Conservation (phyloP, 441 rosid genomes). For the Viola pubescens region DNA sequence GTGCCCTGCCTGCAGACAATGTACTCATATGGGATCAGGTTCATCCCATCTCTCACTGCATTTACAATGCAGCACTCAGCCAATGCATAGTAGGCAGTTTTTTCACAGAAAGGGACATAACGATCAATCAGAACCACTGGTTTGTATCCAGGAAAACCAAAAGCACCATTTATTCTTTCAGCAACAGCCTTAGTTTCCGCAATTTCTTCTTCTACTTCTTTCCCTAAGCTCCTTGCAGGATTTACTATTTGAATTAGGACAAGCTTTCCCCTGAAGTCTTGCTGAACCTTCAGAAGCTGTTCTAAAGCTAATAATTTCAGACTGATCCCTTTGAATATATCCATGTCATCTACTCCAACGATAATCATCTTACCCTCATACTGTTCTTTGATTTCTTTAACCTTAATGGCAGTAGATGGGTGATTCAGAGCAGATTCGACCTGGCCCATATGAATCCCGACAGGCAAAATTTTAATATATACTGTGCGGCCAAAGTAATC, state of each 20-base stretch:
- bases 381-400: conserved; percentile 47
- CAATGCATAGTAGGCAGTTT: conserved; percentile 63
- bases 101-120: conserved; percentile 54
- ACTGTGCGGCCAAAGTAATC: conserved; percentile 74
- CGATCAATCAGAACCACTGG: conserved; percentile 76
- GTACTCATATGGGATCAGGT: conserved; percentile 70
- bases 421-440: conserved; percentile 55
- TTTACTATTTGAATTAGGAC: conserved; percentile 75
- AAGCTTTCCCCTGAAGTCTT: conserved; percentile 43
- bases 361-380: conserved; percentile 51
- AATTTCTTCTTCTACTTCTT: conserved; percentile 62
- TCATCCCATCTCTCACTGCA: conserved; percentile 84
- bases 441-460: conserved; percentile 61
- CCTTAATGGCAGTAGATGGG: conserved; percentile 43
- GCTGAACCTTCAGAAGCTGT: conserved; percentile 42
- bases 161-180: conserved; percentile 49
- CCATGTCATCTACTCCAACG: conserved; percentile 74
- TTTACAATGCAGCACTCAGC: conserved; percentile 76
- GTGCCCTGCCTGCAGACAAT: conserved; percentile 68
- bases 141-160: conserved; percentile 51
- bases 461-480: conserved; percentile 58
- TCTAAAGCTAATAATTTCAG: conserved; percentile 66
- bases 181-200: conserved; percentile 45
- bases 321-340: conserved; percentile 76
- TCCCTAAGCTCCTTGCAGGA: conserved; percentile 76